Evolutionary conservation across 169 alveolate genomes (phyloP).

Genomic region (Eimeria sp.): DNA sequence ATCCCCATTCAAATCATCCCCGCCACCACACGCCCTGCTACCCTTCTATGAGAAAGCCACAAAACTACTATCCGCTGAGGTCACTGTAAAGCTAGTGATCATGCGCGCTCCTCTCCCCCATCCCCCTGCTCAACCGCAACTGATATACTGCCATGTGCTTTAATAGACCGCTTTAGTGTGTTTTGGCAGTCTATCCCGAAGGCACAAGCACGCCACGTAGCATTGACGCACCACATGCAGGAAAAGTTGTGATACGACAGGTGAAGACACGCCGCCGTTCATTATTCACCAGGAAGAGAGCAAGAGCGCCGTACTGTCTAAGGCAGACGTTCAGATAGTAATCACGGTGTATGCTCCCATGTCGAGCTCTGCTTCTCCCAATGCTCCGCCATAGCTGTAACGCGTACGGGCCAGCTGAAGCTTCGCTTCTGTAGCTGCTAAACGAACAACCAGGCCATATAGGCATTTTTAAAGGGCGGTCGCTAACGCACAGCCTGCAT

Average conservation of each 20-base stretch:
- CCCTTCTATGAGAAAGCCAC: background rate
- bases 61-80: background rate
- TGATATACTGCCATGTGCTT: background rate
- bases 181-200: background rate
- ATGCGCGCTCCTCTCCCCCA: background rate
- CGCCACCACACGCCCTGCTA: too few species aligned
- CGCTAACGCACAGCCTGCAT: background rate
- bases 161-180: background rate
- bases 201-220: background rate
- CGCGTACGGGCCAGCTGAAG: too few species aligned
- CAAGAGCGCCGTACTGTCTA: too few species aligned
- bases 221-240: background rate
- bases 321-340: too few species aligned
- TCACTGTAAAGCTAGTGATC: background rate
- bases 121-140: background rate
- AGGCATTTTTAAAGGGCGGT: background rate
- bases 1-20: too few species aligned
- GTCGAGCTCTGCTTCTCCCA: too few species aligned
- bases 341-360: too few species aligned
- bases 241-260: background rate
- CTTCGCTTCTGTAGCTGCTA: too few species aligned
- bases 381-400: too few species aligned
- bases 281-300: too few species aligned
- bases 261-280: background rate
- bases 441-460: background rate